phyloP scores from a whole-genome alignment of 2,329 filamentous ascomycete genomes.

The Sporothrix pallida region DNA sequence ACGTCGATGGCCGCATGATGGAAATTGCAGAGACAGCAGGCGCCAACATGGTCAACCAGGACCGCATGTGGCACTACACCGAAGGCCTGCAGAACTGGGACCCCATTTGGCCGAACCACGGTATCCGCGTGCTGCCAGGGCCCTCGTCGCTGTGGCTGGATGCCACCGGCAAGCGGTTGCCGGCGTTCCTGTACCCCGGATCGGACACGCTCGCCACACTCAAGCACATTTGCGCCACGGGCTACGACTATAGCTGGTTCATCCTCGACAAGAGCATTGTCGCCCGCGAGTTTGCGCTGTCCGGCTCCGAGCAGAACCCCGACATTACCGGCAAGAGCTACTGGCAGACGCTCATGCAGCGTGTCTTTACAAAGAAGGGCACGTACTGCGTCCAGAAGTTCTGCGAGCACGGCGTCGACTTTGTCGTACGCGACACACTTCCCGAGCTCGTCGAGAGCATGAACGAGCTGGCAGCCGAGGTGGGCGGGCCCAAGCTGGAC shows the following conservation, averaged over 20 bases:
- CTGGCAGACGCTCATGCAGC: slow-evolving; percentile 56
- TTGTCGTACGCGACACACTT: slow-evolving; percentile 63
- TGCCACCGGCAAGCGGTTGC: slow-evolving; percentile 63
- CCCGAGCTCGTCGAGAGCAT: slow-evolving; percentile 62
- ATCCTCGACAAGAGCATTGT: slow-evolving; percentile 64
- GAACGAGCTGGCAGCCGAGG: slow-evolving; percentile 60
- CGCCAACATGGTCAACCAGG: slow-evolving; percentile 63
- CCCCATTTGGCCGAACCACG: slow-evolving; percentile 65
- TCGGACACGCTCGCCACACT: slow-evolving; percentile 63
- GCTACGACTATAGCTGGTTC: slow-evolving; percentile 69
- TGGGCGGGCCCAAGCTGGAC: slow-evolving; percentile 56
- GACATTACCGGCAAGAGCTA: slow-evolving; percentile 64
- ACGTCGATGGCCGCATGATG: slow-evolving; percentile 70
- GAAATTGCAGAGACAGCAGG: slow-evolving; percentile 59
- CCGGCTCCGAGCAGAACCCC: slow-evolving; percentile 68
- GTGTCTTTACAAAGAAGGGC: slow-evolving; percentile 59
- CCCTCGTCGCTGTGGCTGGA: slow-evolving; percentile 69
- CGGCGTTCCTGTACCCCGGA: slow-evolving; percentile 62
- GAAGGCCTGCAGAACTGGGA: slow-evolving; percentile 68
- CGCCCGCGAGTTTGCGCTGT: slow-evolving; percentile 66
- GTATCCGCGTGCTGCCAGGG: slow-evolving; percentile 65
- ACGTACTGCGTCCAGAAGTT: slow-evolving; percentile 63
- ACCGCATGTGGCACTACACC: slow-evolving; percentile 71
- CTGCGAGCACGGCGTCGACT: slow-evolving; percentile 63
- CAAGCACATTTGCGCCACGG: slow-evolving; percentile 64